These are phyloP conservation scores for Mycena belliarum DNA, from an alignment of 768 basidiomycete species.

Conservation along the genomic window DNA sequence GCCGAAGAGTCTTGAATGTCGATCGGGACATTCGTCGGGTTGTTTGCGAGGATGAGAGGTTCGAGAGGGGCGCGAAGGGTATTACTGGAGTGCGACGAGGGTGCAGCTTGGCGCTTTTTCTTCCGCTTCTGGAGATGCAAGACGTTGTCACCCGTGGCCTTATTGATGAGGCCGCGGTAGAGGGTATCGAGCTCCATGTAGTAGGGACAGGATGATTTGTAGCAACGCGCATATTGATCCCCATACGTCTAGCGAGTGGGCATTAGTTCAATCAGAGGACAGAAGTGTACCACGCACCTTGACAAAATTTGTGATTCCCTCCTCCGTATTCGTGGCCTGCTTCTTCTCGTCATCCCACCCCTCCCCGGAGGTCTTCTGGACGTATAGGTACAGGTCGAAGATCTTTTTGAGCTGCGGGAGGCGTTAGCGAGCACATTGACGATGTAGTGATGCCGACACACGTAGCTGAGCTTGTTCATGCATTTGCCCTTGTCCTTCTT, in stretches of 20 bases:
- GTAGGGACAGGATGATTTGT: background rate
- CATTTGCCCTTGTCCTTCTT: background rate
- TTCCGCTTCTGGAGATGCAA: background rate
- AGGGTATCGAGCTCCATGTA: background rate
- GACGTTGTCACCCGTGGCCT: constrained; percentile 2
- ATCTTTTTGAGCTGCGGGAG: background rate
- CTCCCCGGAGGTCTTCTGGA: background rate
- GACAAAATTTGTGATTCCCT: background rate
- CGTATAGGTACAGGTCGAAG: background rate
- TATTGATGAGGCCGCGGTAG: background rate
- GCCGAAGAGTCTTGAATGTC: too few species aligned
- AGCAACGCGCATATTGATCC: background rate
- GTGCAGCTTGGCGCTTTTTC: background rate
- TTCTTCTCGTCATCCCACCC: constrained; percentile 1
- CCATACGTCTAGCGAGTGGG: background rate
- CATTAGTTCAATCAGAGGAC: background rate
- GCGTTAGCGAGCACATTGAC: background rate
- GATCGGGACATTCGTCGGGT: too few species aligned
- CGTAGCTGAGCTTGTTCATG: background rate
- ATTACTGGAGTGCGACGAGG: background rate
- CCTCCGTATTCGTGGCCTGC: background rate
- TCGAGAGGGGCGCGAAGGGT: background rate
- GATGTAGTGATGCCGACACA: background rate
- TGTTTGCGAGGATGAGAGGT: too few species aligned
- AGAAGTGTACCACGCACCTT: background rate